These are phyloP conservation scores for Madurella mycetomatis DNA, from an alignment of 2,329 filamentous ascomycete species.

Conservation along the genomic window DNA sequence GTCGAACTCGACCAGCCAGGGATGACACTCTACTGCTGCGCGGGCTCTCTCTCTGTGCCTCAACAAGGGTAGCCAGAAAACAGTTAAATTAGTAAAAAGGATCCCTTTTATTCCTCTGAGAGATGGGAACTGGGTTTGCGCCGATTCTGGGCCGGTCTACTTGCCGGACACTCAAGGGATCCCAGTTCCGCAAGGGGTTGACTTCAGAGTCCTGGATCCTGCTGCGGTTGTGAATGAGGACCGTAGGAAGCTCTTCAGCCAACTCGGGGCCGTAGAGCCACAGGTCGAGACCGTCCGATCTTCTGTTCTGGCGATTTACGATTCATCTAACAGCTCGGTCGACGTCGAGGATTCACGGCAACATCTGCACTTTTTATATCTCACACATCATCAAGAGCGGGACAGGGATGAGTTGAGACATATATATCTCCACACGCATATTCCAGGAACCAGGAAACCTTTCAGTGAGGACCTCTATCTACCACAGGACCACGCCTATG, in stretches of 20 bases:
- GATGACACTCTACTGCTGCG: conserved; percentile 6
- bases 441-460: too few relatives aligned
- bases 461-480: too few relatives aligned
- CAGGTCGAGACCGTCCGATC: not conserved
- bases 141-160: not conserved
- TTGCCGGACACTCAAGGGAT: not conserved
- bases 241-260: conserved; percentile 2
- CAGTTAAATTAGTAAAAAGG: not conserved
- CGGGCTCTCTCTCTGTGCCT: not conserved
- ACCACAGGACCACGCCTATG: too few relatives aligned
- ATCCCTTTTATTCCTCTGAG: conserved; percentile 1
- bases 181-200: conserved; percentile 1
- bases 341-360: not conserved
- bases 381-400: not conserved
- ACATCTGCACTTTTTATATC: conserved; percentile 2
- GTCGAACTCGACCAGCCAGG: not conserved
- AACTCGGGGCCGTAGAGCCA: not conserved
- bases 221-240: conserved; percentile 1
- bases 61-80: not conserved
- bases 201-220: not conserved
- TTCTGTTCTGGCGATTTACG: not conserved
- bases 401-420: not conserved
- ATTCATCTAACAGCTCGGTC: not conserved
- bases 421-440: not conserved
- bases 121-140: not conserved